Evolutionary conservation across 768 basidiomycete species (phyloP).

Genomic region (Lactarius deliciosus): DNA sequence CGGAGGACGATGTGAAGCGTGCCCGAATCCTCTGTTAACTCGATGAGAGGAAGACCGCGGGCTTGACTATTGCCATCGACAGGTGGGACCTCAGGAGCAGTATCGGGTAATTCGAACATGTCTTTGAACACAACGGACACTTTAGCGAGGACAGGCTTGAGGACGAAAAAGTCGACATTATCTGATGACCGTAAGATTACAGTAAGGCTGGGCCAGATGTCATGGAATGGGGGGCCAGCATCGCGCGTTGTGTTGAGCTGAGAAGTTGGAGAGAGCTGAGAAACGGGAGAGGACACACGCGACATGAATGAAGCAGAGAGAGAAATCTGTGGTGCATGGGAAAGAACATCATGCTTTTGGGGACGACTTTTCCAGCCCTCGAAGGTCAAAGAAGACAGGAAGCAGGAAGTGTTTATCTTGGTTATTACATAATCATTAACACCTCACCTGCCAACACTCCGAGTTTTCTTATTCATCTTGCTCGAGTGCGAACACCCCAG

Average conservation of each 20-base stretch:
- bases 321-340: not conserved
- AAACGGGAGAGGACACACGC: not conserved
- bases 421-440: not conserved
- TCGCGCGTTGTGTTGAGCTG: slow-evolving; percentile 1
- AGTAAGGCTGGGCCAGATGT: slow-evolving; percentile 16
- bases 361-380: not conserved
- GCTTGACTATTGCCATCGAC: slow-evolving; percentile 2
- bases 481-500: not conserved
- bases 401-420: not conserved
- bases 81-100: not conserved
- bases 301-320: slow-evolving; percentile 7
- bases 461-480: not conserved
- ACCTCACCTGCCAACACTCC: not conserved
- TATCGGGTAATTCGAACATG: slow-evolving; percentile 25
- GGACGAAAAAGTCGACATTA: slow-evolving; percentile 26
- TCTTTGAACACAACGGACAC: slow-evolving; percentile 24
- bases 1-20: slow-evolving; percentile 22
- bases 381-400: not conserved
- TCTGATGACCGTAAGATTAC: slow-evolving; percentile 28
- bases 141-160: slow-evolving; percentile 22
- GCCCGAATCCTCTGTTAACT: slow-evolving; percentile 19
- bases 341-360: not conserved
- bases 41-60: slow-evolving; percentile 14
- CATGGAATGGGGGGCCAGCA: slow-evolving; percentile 25
- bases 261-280: slow-evolving; percentile 2